A percentile compares a stretch with the other conserved stretches of the same genome.
phyloP scores from a whole-genome alignment of 78 protist species.

The Dictyostelium brefeldianum region DNA sequence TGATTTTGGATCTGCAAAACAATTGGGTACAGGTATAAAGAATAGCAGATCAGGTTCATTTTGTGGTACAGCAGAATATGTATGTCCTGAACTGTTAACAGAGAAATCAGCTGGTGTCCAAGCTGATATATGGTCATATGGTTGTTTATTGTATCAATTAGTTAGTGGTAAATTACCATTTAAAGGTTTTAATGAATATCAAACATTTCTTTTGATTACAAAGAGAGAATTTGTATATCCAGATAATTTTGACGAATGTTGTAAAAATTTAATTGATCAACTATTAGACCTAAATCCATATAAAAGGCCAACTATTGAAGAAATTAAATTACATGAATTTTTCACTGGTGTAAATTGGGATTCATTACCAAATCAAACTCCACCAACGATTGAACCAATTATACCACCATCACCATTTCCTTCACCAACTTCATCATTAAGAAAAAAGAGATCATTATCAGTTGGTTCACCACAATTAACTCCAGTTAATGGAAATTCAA shows the following conservation, averaged over 20 bases:
- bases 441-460: constrained; percentile 25
- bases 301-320: constrained; percentile 19
- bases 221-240: constrained; percentile 80
- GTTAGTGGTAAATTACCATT: constrained; percentile 87
- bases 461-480: constrained; percentile 16
- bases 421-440: constrained; percentile 3
- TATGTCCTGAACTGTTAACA: constrained; percentile 92
- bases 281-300: constrained; percentile 71
- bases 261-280: constrained; percentile 78
- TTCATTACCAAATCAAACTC: neutral
- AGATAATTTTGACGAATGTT: constrained; percentile 76
- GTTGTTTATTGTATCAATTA: constrained; percentile 94
- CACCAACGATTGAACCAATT: constrained; percentile 73
- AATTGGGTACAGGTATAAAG: constrained; percentile 17
- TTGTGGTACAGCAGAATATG: constrained; percentile 93
- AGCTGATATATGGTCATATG: constrained; percentile 95
- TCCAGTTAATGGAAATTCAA: no score
- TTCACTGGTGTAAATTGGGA: constrained; percentile 82
- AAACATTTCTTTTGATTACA: constrained; percentile 87
- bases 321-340: constrained; percentile 86
- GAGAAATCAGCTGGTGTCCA: constrained; percentile 58
- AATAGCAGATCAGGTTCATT: constrained; percentile 54
- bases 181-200: constrained; percentile 85
- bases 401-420: constrained; percentile 56
- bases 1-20: constrained; percentile 86